Percentiles rank a stretch among this genome's conserved stretches.
Conservation (phyloP, 371 early-diverging fungal genomes). For the Mortierella sp. region DNA sequence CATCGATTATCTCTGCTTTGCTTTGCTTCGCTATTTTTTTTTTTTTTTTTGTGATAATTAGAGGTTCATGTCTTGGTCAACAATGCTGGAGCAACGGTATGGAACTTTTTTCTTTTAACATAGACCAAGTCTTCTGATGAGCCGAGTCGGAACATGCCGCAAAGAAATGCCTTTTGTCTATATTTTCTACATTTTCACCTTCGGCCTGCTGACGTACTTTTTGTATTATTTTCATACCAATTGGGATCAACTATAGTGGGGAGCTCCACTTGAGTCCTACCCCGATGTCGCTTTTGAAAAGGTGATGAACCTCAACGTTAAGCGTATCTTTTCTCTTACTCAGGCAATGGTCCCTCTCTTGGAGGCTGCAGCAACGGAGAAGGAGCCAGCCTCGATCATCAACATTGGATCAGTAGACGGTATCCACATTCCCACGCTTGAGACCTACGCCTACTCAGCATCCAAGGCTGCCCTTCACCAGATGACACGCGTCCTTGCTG, state of each 20-base stretch:
- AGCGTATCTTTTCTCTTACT: conserved; percentile 85
- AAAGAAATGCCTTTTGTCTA: neutral
- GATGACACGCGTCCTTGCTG: conserved; percentile 75
- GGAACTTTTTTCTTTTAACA: neutral
- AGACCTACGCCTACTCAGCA: conserved; percentile 81
- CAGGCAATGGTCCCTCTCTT: conserved; percentile 83
- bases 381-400: conserved; percentile 75
- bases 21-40: neutral
- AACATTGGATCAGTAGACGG: conserved; percentile 90
- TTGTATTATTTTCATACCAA: neutral
- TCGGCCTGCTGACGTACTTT: neutral
- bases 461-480: conserved; percentile 87
- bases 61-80: conserved; percentile 89
- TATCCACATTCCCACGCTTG: conserved; percentile 61
- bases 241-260: conserved; percentile 65
- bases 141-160: too few species aligned
- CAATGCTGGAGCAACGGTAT: conserved; percentile 84
- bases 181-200: neutral
- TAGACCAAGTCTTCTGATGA: neutral
- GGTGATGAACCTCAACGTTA: conserved; percentile 90
- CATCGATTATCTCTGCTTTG: too few species aligned
- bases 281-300: conserved; percentile 80
- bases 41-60: conserved; percentile 6
- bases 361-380: conserved; percentile 68
- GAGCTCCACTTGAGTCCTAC: conserved; percentile 67